Conservation (phyloP, 2,329 filamentous ascomycete genomes). For the Xylaria sp. region DNA sequence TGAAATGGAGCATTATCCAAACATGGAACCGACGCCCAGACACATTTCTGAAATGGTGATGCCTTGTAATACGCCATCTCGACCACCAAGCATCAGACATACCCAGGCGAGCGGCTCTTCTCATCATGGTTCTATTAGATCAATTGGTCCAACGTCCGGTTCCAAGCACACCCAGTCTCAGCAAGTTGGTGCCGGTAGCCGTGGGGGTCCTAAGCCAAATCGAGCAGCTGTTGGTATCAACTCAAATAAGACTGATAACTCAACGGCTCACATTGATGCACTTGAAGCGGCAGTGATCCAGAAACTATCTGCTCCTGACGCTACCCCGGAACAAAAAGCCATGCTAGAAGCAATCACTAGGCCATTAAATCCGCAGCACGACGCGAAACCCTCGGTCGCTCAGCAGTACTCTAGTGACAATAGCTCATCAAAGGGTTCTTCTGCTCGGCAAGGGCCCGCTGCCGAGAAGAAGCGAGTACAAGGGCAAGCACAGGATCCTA, state of each 20-base stretch:
- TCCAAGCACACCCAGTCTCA: constrained; percentile 37
- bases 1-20: constrained; percentile 36
- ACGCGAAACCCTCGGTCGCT: constrained; percentile 9
- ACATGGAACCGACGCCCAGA: constrained; percentile 34
- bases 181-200: constrained; percentile 34
- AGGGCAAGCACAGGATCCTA: constrained; percentile 24
- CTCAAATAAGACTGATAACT: constrained; percentile 41
- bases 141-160: constrained; percentile 28
- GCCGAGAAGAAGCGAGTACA: constrained; percentile 22
- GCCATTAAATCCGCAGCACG: constrained; percentile 34
- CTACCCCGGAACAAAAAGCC: constrained; percentile 30
- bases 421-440: constrained; percentile 29
- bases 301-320: constrained; percentile 29
- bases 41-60: constrained; percentile 31
- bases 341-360: constrained; percentile 33
- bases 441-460: background rate
- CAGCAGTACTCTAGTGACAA: constrained; percentile 29
- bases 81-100: constrained; percentile 45
- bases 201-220: constrained; percentile 32
- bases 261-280: constrained; percentile 40
- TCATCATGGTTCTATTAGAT: constrained; percentile 41
- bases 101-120: constrained; percentile 42
- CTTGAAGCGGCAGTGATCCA: constrained; percentile 44
- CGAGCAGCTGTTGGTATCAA: constrained; percentile 45
- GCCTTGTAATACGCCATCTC: constrained; percentile 41